Percentiles rank a stretch among this genome's conserved stretches.
phyloP scores from a whole-genome alignment of 805 yeast genomes.

The Metschnikowia corniflorae region DNA sequence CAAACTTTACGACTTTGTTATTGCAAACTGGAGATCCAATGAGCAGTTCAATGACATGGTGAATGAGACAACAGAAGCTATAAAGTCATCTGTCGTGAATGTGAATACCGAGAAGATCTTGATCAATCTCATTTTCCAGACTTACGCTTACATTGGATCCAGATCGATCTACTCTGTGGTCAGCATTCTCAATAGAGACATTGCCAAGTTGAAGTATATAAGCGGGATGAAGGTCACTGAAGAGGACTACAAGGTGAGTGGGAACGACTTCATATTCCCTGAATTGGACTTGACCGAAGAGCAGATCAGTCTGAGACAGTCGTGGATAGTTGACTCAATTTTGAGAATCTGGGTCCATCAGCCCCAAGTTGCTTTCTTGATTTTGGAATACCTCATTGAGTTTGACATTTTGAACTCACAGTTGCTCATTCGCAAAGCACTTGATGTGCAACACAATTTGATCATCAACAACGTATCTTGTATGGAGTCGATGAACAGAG shows the following conservation, averaged over 20 bases:
- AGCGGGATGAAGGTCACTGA: constrained; percentile 32
- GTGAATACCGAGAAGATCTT: constrained; percentile 34
- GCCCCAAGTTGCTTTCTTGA: constrained; percentile 43
- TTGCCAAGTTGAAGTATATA: constrained; percentile 36
- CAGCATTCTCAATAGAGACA: constrained; percentile 37
- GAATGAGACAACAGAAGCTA: constrained; percentile 27
- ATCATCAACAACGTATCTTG: constrained; percentile 40
- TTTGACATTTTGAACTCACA: constrained; percentile 32
- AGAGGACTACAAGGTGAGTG: constrained; percentile 26
- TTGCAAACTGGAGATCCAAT: constrained; percentile 39
- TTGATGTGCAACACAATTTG: constrained; percentile 28
- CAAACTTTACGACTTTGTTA: constrained; percentile 39
- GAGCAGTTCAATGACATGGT: constrained; percentile 33
- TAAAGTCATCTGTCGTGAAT: constrained; percentile 19
- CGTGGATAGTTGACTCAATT: constrained; percentile 37
- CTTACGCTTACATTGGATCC: constrained; percentile 78
- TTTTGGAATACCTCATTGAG: constrained; percentile 41
- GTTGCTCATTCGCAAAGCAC: constrained; percentile 25
- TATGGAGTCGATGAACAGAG: constrained; percentile 40
- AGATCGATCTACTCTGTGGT: constrained; percentile 66
- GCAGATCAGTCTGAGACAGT: constrained; percentile 27
- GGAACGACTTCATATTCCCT: constrained; percentile 32
- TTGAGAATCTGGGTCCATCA: constrained; percentile 44
- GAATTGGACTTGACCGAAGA: constrained; percentile 23
- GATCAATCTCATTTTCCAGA: constrained; percentile 61